These are phyloP conservation scores for Massarina eburnea DNA, from an alignment of 2,329 filamentous ascomycete species.

Conservation along the genomic window DNA sequence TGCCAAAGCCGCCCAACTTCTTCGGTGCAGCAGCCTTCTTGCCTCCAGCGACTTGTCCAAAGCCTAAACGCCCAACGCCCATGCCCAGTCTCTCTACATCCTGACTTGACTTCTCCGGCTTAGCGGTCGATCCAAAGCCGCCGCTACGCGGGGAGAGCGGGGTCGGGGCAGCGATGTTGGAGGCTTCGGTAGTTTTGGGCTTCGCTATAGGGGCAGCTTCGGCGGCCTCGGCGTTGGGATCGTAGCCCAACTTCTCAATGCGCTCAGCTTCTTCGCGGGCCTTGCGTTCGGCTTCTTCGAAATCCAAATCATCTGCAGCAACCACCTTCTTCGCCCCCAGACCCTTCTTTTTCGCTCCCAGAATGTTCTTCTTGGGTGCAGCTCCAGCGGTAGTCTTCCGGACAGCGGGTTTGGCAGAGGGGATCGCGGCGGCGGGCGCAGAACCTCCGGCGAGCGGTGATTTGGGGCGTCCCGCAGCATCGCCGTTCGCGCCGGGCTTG, in stretches of 20 bases:
- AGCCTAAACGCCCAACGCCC: conserved; percentile 82
- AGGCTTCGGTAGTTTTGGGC: conserved; percentile 50
- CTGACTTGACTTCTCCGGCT: conserved; percentile 60
- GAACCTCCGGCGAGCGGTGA: conserved; percentile 67
- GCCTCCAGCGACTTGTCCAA: conserved; percentile 73
- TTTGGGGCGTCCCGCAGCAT: conserved; percentile 67
- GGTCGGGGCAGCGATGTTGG: conserved; percentile 71
- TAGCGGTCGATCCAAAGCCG: conserved; percentile 63
- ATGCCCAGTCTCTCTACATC: conserved; percentile 90
- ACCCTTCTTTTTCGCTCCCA: conserved; percentile 71
- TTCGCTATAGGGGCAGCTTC: conserved; percentile 35
- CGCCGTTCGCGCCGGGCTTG: conserved; percentile 67
- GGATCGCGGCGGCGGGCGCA: conserved; percentile 53
- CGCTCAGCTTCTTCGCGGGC: conserved; percentile 96
- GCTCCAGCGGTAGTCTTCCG: conserved; percentile 68
- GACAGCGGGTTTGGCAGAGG: conserved; percentile 76
- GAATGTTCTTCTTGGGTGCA: conserved; percentile 79
- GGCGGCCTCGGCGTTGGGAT: conserved; percentile 77
- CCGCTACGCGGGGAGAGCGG: conserved; percentile 68
- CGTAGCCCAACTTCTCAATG: conserved; percentile 92
- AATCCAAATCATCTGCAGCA: conserved; percentile 76
- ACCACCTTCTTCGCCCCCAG: conserved; percentile 72
- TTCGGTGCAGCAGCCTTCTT: conserved; percentile 64
- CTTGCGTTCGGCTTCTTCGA: conserved; percentile 95
- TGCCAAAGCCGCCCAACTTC: conserved; percentile 87